Evolutionary conservation across 2,329 filamentous ascomycete genomes (phyloP).

Genomic region (Colletotrichum sojae): DNA sequence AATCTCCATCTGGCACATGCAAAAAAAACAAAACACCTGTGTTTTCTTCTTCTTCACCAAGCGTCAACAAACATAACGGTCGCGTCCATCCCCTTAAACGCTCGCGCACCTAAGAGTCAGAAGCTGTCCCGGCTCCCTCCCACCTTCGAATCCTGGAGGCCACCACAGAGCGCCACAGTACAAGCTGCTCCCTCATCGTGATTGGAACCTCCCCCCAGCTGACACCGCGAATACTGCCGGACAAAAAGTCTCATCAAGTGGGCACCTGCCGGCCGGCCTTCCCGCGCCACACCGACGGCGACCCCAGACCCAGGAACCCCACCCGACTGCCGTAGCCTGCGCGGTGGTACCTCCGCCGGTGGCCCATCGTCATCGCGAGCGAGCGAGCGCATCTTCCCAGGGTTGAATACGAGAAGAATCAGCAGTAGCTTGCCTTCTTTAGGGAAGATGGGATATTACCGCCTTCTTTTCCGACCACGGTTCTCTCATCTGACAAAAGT

Average conservation of each 20-base stretch:
- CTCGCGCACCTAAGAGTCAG: too few relatives aligned
- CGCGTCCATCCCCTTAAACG: too few relatives aligned
- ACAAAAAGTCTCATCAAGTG: slow-evolving; percentile 18
- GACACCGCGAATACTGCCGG: slow-evolving; percentile 12
- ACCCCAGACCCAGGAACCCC: not conserved
- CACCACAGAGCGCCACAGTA: slow-evolving; percentile 9
- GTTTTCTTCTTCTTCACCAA: not conserved
- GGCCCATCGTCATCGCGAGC: slow-evolving; percentile 11
- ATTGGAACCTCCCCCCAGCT: slow-evolving; percentile 12
- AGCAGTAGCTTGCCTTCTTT: too few relatives aligned
- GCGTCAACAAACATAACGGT: not conserved
- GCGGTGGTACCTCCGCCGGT: not conserved
- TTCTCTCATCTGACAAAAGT: too few relatives aligned
- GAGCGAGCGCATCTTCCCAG: not conserved
- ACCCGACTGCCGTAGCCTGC: not conserved
- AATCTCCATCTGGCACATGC: not conserved
- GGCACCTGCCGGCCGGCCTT: slow-evolving; percentile 24
- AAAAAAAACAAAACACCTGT: too few relatives aligned
- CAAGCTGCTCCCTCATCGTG: not conserved
- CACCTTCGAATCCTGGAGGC: not conserved
- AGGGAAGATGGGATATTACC: too few relatives aligned
- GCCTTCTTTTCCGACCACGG: too few relatives aligned
- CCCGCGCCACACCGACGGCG: slow-evolving; percentile 32
- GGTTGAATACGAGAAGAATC: slow-evolving; percentile 8
- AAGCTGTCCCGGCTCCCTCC: too few relatives aligned